A percentile compares a stretch with the other conserved stretches of the same genome.
phyloP scores from a whole-genome alignment of 1,139 yeast species.

The Hansenula anomala region DNA sequence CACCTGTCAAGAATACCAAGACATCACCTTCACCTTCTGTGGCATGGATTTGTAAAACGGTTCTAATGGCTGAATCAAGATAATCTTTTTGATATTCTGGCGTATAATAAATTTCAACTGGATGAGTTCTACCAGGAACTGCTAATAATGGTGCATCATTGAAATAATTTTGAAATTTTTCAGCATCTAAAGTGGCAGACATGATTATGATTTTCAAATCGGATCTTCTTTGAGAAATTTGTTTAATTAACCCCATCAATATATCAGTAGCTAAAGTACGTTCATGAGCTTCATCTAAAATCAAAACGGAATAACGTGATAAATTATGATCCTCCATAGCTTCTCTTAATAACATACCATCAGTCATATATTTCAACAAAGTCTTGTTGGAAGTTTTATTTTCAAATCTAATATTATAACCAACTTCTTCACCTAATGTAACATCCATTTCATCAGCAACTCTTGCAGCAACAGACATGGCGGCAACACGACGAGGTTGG shows the following conservation, averaged over 20 bases:
- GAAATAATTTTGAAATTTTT: slow-evolving; percentile 88
- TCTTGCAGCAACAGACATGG: slow-evolving; percentile 95
- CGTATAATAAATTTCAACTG: slow-evolving; percentile 94
- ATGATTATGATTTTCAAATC: slow-evolving; percentile 89
- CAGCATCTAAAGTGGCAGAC: slow-evolving; percentile 98
- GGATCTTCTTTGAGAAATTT: slow-evolving; percentile 71
- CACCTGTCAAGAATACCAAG: slow-evolving; percentile 87
- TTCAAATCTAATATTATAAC: slow-evolving; percentile 90
- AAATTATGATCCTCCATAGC: slow-evolving; percentile 95
- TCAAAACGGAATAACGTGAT: slow-evolving; percentile 78
- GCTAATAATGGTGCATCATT: slow-evolving; percentile 90
- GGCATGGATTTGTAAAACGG: slow-evolving; percentile 94
- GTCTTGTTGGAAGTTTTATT: slow-evolving; percentile 80
- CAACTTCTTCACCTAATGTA: slow-evolving; percentile 84
- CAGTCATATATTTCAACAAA: slow-evolving; percentile 92
- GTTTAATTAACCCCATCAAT: slow-evolving; percentile 89
- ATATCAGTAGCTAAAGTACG: slow-evolving; percentile 96
- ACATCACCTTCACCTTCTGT: slow-evolving; percentile 95
- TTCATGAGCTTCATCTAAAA: slow-evolving; percentile 97
- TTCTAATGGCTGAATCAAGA: slow-evolving; percentile 88
- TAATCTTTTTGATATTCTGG: slow-evolving; percentile 96
- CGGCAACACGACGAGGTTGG: slow-evolving; percentile 97
- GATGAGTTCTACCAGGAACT: slow-evolving; percentile 97
- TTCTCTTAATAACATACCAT: slow-evolving; percentile 96
- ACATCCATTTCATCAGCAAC: slow-evolving; percentile 98